Percentiles rank a stretch among this genome's conserved stretches.
Evolutionary conservation across 495 filamentous ascomycete species (phyloP).

Genomic region (Aspergillus cavernicola): DNA sequence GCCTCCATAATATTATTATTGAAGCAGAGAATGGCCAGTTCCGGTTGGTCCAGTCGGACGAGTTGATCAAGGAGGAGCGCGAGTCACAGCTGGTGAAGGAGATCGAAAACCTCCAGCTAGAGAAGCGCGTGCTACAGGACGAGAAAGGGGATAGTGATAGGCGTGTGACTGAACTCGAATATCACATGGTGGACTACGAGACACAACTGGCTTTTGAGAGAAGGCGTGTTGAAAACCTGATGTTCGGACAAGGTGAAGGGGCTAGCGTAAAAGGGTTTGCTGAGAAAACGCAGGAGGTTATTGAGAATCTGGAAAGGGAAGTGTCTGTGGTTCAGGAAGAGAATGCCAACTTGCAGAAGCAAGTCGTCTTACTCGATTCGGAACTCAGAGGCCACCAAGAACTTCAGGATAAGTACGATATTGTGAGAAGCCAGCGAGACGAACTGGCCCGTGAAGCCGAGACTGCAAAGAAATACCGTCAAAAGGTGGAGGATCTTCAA

Average conservation of each 20-base stretch:
- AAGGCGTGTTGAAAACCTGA: constrained; percentile 14
- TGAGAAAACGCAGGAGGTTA: constrained; percentile 51
- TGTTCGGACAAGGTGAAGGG: constrained; percentile 43
- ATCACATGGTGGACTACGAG: constrained; percentile 22
- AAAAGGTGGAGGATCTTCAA: constrained; percentile 70
- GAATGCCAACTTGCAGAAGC: not conserved
- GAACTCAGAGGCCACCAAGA: constrained; percentile 51
- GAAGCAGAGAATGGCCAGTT: constrained; percentile 43
- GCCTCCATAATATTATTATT: constrained; percentile 48
- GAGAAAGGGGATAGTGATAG: not conserved
- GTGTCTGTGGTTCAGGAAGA: constrained; percentile 17
- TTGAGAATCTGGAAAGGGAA: constrained; percentile 55
- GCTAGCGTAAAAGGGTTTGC: constrained; percentile 42
- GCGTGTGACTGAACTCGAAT: not conserved
- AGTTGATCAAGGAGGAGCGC: constrained; percentile 27
- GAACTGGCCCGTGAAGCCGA: constrained; percentile 79
- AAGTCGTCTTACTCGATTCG: constrained; percentile 16
- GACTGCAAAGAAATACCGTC: constrained; percentile 66
- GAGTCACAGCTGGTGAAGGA: constrained; percentile 23
- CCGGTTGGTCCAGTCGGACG: constrained; percentile 24
- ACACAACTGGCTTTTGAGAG: constrained; percentile 50
- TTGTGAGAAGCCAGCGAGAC: constrained; percentile 68
- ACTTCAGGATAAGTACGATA: constrained; percentile 63
- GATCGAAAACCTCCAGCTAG: not conserved
- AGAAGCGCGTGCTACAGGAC: not conserved